Evolutionary conservation across 495 filamentous ascomycete genomes (phyloP), one percentile per base, ranked within the genome.

Genomic region (Aspergillus affinis): DNA sequence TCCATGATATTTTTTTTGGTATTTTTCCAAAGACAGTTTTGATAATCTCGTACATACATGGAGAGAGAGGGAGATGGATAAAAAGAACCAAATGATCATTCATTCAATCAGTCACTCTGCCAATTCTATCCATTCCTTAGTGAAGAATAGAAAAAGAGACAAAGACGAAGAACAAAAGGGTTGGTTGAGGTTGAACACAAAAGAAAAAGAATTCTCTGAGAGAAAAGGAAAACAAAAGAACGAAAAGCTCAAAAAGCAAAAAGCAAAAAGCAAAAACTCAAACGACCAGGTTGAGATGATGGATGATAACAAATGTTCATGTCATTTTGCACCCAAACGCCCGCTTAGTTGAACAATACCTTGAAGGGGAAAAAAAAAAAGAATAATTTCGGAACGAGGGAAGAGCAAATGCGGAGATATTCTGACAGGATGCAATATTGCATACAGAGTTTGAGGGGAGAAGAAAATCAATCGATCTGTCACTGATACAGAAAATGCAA

Each of bases 301-400:
- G 23, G 19, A 29, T 27, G 36, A 61, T 41, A 66, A 52, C 52
- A 41, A 17, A 41, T 41, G 13, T 41, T 15, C 36, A 17, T 41
- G 36, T 41, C 36, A 41, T 41, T 41, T 41, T 1, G 60, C 60
- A 51, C 62, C 57, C 19, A 60, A 67, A 67, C 65, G 59, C 65
- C 65, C 65, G 65, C 65, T 67, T 45, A 61, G 59, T 44, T 49
- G 56, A 27, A 58, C 57, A 64, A 51, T 30, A 41, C 30, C 51
- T 56, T 55, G 15, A 32, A 51, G 29, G 55, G 8, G 47, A 49
- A 27, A 21, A 58, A 45, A 49, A 54, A 50, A 50, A 59, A 44
- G 32, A 29, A 30, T 46, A 29, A 30, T 46, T 41, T 44, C 26
- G 21, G 48, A 36, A 17, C 41, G 13, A 50, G 30, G 17, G 27